Base-by-base conservation (phyloP, 306 rosid species). In the Gleditsia sinensis region DNA sequence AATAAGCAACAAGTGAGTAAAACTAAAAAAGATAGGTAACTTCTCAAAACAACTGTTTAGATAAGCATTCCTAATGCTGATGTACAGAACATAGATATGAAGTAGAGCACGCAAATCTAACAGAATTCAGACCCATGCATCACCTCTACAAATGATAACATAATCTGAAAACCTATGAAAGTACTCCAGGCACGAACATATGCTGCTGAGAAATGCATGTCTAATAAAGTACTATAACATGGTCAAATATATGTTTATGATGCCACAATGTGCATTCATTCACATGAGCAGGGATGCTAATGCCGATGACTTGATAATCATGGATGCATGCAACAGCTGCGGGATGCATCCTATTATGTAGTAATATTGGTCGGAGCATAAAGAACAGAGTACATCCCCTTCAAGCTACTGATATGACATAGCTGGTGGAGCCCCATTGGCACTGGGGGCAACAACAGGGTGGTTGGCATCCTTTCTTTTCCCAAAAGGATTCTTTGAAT, bases 241-340 rank as follows among this genome's bases (percentile, higher is more conserved):
- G 85, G 78, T 89, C 92, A 85, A 84, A 88, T 90, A 90, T 78
- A 90, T 94, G 97, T 83, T 83, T 80, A 85, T 85, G 91, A 91
- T 88, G 97, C 91, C 97, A 89, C 77, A 76, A 58, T 58, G 90
- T 86, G 96, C 88, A 83, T 83, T 90, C 91, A 87, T 86, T 85
- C 83, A 84, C 90, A 89, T 82, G 90, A 88, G 84, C 83, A 86
- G 80, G 79, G 91, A 94, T 94, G 92, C 83, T 79, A 84, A 89
- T 90, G 98, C 81, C 86, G 93, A 91, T 90, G 92, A 88, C 91
- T 90, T 90, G 93, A 90, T 77, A 74, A 86, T 89, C 94, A 94
- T 94, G 95, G 98, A 94, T 90, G 97, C 96, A 94, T 89, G 91
- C 85, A 86, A 90, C 86, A 71, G 96, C 99, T 80, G 95, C 99